These are phyloP conservation scores for Wickerhamiella bombiphila DNA, from an alignment of 805 yeast genomes.

Conservation along the genomic window DNA sequence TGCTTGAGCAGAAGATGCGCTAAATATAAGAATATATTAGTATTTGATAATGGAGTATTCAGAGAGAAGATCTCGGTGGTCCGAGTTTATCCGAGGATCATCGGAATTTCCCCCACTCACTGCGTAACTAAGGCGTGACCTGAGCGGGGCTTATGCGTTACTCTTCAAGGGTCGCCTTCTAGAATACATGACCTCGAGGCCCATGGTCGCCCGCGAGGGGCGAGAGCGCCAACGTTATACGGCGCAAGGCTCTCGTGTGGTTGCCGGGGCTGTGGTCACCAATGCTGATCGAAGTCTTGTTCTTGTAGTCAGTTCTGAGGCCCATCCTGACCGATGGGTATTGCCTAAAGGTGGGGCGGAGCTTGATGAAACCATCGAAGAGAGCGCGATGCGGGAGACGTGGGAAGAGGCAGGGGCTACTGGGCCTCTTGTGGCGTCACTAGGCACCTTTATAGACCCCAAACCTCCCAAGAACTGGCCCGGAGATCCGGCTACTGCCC, in stretches of 20 bases:
- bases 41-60: background rate
- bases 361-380: constrained; percentile 45
- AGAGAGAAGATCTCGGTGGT: no score
- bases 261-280: constrained; percentile 82
- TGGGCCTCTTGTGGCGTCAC: constrained; percentile 39
- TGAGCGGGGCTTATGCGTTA: background rate
- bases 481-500: constrained; percentile 23
- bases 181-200: constrained; percentile 2
- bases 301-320: constrained; percentile 64
- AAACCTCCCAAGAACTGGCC: constrained; percentile 36
- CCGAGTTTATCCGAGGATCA: no score
- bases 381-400: constrained; percentile 69
- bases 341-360: constrained; percentile 96
- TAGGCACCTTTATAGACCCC: constrained; percentile 56
- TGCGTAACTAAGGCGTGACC: background rate
- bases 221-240: constrained; percentile 33
- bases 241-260: constrained; percentile 60
- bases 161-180: no score
- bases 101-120: background rate
- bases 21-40: background rate
- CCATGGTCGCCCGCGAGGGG: constrained; percentile 26
- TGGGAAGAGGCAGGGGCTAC: constrained; percentile 97
- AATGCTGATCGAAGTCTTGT: constrained; percentile 44
- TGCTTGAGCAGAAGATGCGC: constrained; percentile 15
- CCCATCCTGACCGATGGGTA: constrained; percentile 61